Evolutionary conservation across 2,329 filamentous ascomycete genomes (phyloP).

Genomic region (Chaetomium olivaceum): DNA sequence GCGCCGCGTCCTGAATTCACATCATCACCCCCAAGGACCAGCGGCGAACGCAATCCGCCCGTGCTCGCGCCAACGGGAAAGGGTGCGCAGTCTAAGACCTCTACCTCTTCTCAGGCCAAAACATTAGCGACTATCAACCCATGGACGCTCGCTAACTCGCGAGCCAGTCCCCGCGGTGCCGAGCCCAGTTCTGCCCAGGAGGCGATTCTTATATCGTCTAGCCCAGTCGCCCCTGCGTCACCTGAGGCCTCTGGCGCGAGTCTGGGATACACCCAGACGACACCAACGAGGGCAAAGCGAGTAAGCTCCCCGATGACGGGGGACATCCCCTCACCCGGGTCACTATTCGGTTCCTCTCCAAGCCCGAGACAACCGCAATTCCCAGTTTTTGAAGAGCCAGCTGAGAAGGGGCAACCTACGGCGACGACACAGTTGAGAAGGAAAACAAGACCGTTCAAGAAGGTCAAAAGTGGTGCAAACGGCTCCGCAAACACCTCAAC

Average conservation of each 20-base stretch:
- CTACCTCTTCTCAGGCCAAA: slow-evolving; percentile 22
- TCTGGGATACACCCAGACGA: not conserved
- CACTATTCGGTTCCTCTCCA: slow-evolving; percentile 1
- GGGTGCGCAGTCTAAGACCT: slow-evolving; percentile 36
- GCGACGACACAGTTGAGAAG: not conserved
- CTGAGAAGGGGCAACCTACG: slow-evolving; percentile 40
- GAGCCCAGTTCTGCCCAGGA: slow-evolving; percentile 17
- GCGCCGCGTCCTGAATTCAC: slow-evolving; percentile 4
- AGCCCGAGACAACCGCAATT: slow-evolving; percentile 7
- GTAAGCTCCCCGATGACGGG: not conserved
- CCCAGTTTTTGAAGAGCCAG: slow-evolving; percentile 37
- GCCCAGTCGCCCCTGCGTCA: slow-evolving; percentile 28
- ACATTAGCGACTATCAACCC: slow-evolving; percentile 39
- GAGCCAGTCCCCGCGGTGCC: slow-evolving; percentile 36
- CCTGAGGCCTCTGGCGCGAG: slow-evolving; percentile 8
- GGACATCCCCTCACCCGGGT: not conserved
- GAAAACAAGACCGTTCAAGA: slow-evolving; percentile 26
- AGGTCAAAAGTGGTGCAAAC: slow-evolving; percentile 28
- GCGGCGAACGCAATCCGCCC: slow-evolving; percentile 1
- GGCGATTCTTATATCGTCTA: slow-evolving; percentile 36
- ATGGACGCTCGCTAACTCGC: slow-evolving; percentile 45
- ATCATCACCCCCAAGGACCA: slow-evolving; percentile 9
- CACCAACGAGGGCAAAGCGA: slow-evolving; percentile 11
- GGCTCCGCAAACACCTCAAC: not conserved
- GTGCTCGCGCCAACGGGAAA: slow-evolving; percentile 14